phyloP scores from a whole-genome alignment of 352 stramenopile genomes.

The Phytophthora multivora region DNA sequence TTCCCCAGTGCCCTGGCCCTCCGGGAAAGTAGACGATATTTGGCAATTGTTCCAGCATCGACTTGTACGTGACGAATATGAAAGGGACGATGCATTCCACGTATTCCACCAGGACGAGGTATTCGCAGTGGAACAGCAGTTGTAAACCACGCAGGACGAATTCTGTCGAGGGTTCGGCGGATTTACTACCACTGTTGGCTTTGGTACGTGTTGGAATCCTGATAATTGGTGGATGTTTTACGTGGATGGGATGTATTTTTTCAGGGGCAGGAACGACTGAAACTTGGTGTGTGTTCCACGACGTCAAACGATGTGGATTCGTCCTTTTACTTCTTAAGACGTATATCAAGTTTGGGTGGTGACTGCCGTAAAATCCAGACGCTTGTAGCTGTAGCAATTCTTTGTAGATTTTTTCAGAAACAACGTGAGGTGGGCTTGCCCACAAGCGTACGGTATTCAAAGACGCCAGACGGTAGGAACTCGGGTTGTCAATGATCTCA shows the following conservation, averaged over 20 bases:
- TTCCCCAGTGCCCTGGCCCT: not conserved
- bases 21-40: conserved; percentile 32
- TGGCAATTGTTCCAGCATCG: conserved; percentile 31
- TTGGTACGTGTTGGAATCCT: not conserved
- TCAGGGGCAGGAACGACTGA: not conserved
- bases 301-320: not conserved
- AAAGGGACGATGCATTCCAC: conserved; percentile 34
- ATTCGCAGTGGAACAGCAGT: conserved; percentile 34
- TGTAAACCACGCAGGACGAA: conserved; percentile 15
- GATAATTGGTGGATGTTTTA: not conserved
- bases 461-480: not conserved
- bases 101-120: conserved; percentile 16
- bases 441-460: not conserved
- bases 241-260: not conserved
- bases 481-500: not conserved
- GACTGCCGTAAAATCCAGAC: not conserved
- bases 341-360: not conserved
- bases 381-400: not conserved
- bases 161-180: not conserved
- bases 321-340: not conserved
- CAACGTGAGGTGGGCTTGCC: not conserved
- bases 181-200: not conserved
- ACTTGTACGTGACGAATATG: conserved; percentile 31
- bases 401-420: not conserved
- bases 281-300: not conserved